A percentile compares a stretch with the other conserved stretches of the same genome.
phyloP scores from a whole-genome alignment of 148 eudicot genomes.

The Persicaria tinctoria region DNA sequence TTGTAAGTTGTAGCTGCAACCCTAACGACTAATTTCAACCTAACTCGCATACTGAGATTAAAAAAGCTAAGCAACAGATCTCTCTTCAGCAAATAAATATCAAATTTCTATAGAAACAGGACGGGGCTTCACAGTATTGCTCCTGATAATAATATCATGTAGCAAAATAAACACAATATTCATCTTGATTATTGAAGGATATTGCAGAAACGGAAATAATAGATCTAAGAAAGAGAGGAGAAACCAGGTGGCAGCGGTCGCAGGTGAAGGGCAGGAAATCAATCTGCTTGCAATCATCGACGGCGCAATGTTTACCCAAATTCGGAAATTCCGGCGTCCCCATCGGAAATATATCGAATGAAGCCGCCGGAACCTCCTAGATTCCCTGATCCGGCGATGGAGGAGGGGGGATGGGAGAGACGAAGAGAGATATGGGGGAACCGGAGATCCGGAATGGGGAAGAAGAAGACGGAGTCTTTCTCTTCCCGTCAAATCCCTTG shows the following conservation, averaged over 20 bases:
- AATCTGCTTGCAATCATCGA: conserved; percentile 64
- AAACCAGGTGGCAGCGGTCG: conserved; percentile 69
- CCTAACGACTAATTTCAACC: not conserved
- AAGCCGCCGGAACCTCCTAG: conserved; percentile 7
- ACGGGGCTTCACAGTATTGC: not conserved
- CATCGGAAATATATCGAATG: conserved; percentile 26
- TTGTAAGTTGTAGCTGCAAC: not conserved
- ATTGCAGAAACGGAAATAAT: not conserved
- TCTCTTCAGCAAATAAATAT: not conserved
- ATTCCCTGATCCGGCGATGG: not conserved
- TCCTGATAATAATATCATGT: not conserved
- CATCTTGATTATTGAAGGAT: not conserved
- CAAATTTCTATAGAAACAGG: not conserved
- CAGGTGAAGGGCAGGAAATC: conserved; percentile 96
- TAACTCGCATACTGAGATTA: not conserved
- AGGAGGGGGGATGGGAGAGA: not conserved
- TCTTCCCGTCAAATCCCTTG: conserved; percentile 2
- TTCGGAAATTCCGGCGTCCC: conserved; percentile 90
- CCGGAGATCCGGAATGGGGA: conserved; percentile 1
- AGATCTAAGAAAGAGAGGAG: not conserved
- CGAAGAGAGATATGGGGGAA: not conserved
- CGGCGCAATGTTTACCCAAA: conserved; percentile 75
- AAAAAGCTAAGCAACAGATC: not conserved
- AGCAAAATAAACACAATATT: not conserved
- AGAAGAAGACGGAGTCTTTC: conserved; percentile 1